phyloP scores from a whole-genome alignment of 495 filamentous ascomycete genomes.

The Penicillium canescens region DNA sequence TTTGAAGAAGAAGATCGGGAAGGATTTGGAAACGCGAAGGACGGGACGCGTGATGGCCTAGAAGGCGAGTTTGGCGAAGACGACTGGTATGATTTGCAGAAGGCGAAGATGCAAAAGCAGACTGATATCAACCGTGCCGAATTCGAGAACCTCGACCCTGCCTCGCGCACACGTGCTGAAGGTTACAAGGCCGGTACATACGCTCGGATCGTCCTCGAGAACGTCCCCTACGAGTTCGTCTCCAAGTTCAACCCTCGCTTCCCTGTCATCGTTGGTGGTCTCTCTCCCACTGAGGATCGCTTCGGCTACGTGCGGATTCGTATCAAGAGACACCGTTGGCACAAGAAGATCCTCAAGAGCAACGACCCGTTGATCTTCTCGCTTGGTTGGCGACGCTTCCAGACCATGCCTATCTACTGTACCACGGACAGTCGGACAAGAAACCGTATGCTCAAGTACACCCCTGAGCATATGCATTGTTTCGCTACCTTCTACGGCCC shows the following conservation, averaged over 20 bases:
- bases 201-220: slow-evolving; percentile 82
- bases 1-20: slow-evolving; percentile 98
- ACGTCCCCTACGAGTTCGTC: slow-evolving; percentile 89
- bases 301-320: slow-evolving; percentile 94
- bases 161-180: slow-evolving; percentile 77
- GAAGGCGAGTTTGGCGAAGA: slow-evolving; percentile 89
- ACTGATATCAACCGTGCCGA: slow-evolving; percentile 91
- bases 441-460: slow-evolving; percentile 98
- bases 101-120: slow-evolving; percentile 92
- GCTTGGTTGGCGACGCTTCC: slow-evolving; percentile 95
- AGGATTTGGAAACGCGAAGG: slow-evolving; percentile 84
- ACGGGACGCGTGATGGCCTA: slow-evolving; percentile 59
- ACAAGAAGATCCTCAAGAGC: slow-evolving; percentile 98
- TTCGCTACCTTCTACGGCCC: slow-evolving; percentile 94
- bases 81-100: slow-evolving; percentile 97
- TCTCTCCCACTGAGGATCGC: slow-evolving; percentile 88
- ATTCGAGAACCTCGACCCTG: slow-evolving; percentile 80
- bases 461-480: slow-evolving; percentile 97
- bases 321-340: slow-evolving; percentile 97
- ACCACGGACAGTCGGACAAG: slow-evolving; percentile 90
- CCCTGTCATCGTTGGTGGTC: slow-evolving; percentile 86
- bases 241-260: slow-evolving; percentile 80
- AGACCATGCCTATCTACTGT: slow-evolving; percentile 87
- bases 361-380: slow-evolving; percentile 97
- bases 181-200: slow-evolving; percentile 94